Base-by-base conservation (phyloP, 2,329 filamentous ascomycete genomes). In the Ilyonectria mors-panacis region DNA sequence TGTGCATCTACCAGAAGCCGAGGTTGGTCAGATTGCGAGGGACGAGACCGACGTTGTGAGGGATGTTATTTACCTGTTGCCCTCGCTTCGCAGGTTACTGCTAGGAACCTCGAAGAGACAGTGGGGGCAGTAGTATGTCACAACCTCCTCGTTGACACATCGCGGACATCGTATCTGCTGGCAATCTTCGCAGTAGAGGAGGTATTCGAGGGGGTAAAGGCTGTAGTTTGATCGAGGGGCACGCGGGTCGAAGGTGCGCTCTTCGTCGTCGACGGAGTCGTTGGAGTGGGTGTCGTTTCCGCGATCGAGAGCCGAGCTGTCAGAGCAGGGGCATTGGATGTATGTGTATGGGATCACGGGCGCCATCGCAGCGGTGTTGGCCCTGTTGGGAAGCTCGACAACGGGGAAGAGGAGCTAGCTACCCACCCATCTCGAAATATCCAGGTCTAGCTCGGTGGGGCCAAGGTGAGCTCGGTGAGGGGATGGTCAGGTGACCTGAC, bases 111-210 rank as follows among this genome's bases (percentile, higher is more conserved):
- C 96, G 77, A 99, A 98, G 64, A 99, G 83, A 79, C 96, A 99
- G 79, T 91, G 95, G 6, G 96, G 96, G 77, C 96, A 99, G 81
- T 94, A 99, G 86, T 94, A 98, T 60, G 94, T 96, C 54, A 97
- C 91, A 62, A 97, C 94, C 82, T 99, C 96, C 78, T 99, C 96
- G 54, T 92, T 89, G 60, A 97, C 93, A 78, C 96, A 99, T 82
- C 94, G 88, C 6, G 94, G 93, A 79, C 96, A 99, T 73, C 96
- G 93, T 69, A 98, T 97, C 81, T 97, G 93, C 79, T 97, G 94
- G 80, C 96, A 99, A 79, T 98, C 96, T 78, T 97, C 95, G 84
- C 96, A 99, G 84, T 97, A 99, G 45, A 98, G 88, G 28, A 99
- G 88, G 78, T 98, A 92, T 77, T 98, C 95, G 50, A 98, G 90